phyloP scores from a whole-genome alignment of 257 asterid species.

The Nicotiana tomentosiformis region DNA sequence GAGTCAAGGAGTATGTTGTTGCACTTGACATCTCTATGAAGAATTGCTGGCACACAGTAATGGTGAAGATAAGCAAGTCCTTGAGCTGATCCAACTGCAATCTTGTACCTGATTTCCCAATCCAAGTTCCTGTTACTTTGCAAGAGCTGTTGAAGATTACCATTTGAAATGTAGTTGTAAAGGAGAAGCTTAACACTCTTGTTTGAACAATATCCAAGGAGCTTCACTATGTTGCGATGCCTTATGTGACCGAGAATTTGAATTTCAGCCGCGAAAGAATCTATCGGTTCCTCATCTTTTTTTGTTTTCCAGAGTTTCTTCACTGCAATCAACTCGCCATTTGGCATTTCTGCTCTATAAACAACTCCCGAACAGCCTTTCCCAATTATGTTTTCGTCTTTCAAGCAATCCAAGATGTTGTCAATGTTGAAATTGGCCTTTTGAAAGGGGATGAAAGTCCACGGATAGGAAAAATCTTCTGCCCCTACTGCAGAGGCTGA shows the following conservation, averaged over 20 bases:
- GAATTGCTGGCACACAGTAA: constrained; percentile 76
- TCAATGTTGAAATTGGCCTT: constrained; percentile 56
- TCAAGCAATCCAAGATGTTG: constrained; percentile 60
- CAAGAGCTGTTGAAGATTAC: constrained; percentile 81
- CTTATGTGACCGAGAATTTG: constrained; percentile 90
- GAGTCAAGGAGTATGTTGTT: constrained; percentile 81
- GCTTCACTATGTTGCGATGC: constrained; percentile 81
- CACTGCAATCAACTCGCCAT: constrained; percentile 72
- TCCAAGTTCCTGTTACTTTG: constrained; percentile 60
- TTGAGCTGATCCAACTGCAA: constrained; percentile 84
- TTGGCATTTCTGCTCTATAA: constrained; percentile 68
- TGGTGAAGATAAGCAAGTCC: constrained; percentile 92
- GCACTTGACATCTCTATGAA: constrained; percentile 89
- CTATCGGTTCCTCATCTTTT: constrained; percentile 52
- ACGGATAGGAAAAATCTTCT: constrained; percentile 78
- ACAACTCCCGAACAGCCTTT: constrained; percentile 88
- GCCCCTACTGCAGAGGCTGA: constrained; percentile 24
- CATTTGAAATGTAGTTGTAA: constrained; percentile 69
- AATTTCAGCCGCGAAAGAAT: constrained; percentile 82
- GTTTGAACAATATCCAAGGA: constrained; percentile 74
- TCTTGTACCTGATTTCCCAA: constrained; percentile 82
- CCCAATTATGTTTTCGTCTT: constrained; percentile 66
- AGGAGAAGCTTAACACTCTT: constrained; percentile 75
- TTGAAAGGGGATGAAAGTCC: constrained; percentile 84
- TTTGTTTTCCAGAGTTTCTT: constrained; percentile 87